phyloP scores from a whole-genome alignment of 2,329 filamentous ascomycete genomes.

The Xylaria sp. region DNA sequence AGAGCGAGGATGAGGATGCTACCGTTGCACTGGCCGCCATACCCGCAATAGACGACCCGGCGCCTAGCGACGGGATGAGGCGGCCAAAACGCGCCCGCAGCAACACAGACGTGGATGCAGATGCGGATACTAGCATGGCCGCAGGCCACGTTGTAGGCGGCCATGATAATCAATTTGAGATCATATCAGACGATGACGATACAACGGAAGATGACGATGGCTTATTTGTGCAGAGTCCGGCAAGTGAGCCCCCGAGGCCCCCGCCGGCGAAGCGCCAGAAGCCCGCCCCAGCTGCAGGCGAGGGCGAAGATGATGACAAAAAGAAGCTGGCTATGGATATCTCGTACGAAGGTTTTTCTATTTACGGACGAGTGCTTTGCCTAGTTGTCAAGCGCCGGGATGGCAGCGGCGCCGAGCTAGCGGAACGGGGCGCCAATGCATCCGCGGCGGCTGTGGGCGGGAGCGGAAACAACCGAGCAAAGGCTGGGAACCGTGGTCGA shows the following conservation, averaged over 20 bases:
- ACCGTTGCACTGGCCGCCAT: constrained; percentile 66
- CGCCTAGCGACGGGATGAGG: constrained; percentile 44
- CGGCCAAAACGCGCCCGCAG: constrained; percentile 49
- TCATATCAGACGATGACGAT: constrained; percentile 55
- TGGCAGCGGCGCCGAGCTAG: constrained; percentile 56
- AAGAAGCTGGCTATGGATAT: constrained; percentile 91
- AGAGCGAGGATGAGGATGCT: constrained; percentile 68
- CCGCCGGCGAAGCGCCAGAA: constrained; percentile 59
- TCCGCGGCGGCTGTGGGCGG: constrained; percentile 47
- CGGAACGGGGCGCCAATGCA: constrained; percentile 44
- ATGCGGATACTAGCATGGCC: constrained; percentile 34
- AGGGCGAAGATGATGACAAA: constrained; percentile 72
- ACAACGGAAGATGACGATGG: constrained; percentile 49
- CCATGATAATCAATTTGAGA: constrained; percentile 48
- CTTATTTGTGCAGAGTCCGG: constrained; percentile 45
- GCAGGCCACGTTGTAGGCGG: constrained; percentile 43
- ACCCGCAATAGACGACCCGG: constrained; percentile 54
- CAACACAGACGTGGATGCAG: constrained; percentile 43
- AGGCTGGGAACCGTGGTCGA: constrained; percentile 45
- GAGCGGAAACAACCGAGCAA: constrained; percentile 45
- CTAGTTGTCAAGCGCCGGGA: constrained; percentile 85
- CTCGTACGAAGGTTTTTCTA: constrained; percentile 93
- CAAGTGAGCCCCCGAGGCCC: constrained; percentile 54
- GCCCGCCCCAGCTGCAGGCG: constrained; percentile 48
- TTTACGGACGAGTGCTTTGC: constrained; percentile 92